Conservation (phyloP, 768 basidiomycete species). For the Suillus clintonianus region DNA sequence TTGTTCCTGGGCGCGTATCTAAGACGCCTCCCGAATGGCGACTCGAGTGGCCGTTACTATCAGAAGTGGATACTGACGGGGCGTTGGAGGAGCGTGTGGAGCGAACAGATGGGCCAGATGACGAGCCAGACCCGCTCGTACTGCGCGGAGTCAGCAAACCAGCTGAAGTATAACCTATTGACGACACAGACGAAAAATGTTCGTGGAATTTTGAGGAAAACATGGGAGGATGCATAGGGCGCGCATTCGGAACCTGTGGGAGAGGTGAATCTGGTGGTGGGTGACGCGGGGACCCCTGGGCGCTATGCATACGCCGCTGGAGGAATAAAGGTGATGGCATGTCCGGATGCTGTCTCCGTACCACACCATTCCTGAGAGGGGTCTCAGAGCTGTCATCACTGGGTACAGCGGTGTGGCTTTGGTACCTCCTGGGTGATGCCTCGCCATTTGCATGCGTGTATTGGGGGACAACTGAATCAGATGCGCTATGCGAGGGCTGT, state of each 20-base stretch:
- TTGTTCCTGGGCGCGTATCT: constrained; percentile 21
- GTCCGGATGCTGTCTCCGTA: constrained; percentile 18
- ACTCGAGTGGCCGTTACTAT: not conserved
- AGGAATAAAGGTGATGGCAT: constrained; percentile 25
- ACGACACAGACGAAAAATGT: constrained; percentile 32
- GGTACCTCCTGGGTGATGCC: not conserved
- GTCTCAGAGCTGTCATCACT: constrained; percentile 1
- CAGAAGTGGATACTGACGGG: constrained; percentile 18
- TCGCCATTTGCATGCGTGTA: constrained; percentile 4
- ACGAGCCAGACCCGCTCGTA: constrained; percentile 28
- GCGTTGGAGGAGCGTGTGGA: constrained; percentile 22
- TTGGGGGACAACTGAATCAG: constrained; percentile 4
- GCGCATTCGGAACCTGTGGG: constrained; percentile 21
- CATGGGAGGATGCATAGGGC: constrained; percentile 13
- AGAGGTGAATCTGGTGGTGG: constrained; percentile 31
- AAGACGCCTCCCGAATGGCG: constrained; percentile 11
- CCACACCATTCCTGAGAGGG: constrained; percentile 5
- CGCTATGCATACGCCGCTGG: constrained; percentile 27
- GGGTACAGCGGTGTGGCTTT: not conserved
- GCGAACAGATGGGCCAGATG: constrained; percentile 29
- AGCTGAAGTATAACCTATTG: constrained; percentile 15
- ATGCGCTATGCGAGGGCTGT: not conserved
- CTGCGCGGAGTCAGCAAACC: constrained; percentile 21
- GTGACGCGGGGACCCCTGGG: constrained; percentile 24
- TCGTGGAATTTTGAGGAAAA: constrained; percentile 33